Base-by-base conservation (phyloP, 179 eudicot genomes). In the Drosera spatulata region DNA sequence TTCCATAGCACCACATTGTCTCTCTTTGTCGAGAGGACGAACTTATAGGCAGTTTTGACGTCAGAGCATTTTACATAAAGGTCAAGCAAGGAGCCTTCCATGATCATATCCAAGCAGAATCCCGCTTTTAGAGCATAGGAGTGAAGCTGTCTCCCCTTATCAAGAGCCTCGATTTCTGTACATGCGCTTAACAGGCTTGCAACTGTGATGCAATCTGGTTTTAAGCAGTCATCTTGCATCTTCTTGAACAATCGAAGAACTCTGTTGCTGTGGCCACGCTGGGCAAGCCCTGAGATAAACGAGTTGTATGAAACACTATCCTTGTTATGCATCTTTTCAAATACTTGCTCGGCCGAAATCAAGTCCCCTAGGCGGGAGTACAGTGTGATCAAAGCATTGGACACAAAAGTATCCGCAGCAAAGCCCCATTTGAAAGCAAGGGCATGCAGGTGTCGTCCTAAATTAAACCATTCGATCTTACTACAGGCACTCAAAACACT, bases 401-500 rank as follows among this genome's bases (percentile, higher is more conserved):
- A 75, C 8, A 89, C 91, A 50, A 66, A 86, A 67, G 71, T 74
- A 63, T 89, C 90, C 15, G 81, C 70, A 52, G 85, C 78, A 68
- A 84, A 80, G 52, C 87, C 95, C 85, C 86, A 86, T 75, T 84
- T 89, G 45, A 64, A 73, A 60, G 85, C 66, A 61, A 82, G 79
- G 66, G 80, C 83, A 79, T 93, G 99, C 63, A 93, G 80, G 72
- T 86, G 85, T 73, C 76, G 66, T 39, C 96, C 99, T 4, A 82
- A 66, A 69, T 72, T 68, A 66, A 70, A 81, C 47, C 68, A 64
- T 65, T 68, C 73, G 13, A 69, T 68, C 69, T 89, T 93, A 52
- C 90, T 82, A 72, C 93, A 84, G 39, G 99, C 79, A 76, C 99
- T 93, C 63, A 89, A 65, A 61, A 89, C 74, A 73, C 93, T 89